Evolutionary conservation across 129 eudicot species (phyloP).

Genomic region (Silybum marianum): DNA sequence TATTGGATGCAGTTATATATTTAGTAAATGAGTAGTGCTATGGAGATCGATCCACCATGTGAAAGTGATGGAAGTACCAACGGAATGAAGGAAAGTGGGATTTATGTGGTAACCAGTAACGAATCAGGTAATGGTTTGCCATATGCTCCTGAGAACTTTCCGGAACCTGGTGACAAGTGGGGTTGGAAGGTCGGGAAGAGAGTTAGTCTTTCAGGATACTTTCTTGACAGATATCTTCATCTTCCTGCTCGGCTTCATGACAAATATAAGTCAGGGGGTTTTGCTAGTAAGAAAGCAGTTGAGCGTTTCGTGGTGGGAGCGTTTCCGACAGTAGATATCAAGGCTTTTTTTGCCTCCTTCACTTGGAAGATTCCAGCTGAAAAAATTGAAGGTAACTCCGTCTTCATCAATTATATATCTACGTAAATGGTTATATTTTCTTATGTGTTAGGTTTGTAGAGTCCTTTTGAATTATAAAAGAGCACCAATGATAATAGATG

Average conservation of each 20-base stretch:
- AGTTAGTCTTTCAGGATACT: conserved; percentile 43
- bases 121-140: conserved; percentile 74
- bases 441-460: background rate
- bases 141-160: conserved; percentile 84
- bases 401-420: background rate
- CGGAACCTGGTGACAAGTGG: conserved; percentile 81
- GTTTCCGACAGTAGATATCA: conserved; percentile 58
- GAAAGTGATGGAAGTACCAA: too few relatives aligned
- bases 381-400: conserved; percentile 46
- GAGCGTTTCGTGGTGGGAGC: conserved; percentile 45
- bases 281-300: conserved; percentile 68
- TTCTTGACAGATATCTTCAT: conserved; percentile 69
- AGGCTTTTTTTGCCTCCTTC: conserved; percentile 76
- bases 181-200: conserved; percentile 85
- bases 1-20: conserved; percentile 1
- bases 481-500: too few relatives aligned
- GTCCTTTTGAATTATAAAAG: too few relatives aligned
- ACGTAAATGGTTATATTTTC: background rate
- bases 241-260: conserved; percentile 50
- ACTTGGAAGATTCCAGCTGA: conserved; percentile 78
- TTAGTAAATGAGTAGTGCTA: conserved; percentile 23
- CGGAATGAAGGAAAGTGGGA: conserved; percentile 49
- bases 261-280: conserved; percentile 29
- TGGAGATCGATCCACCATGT: conserved; percentile 62
- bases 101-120: conserved; percentile 39